These are phyloP conservation scores for Eimeria praecox DNA, from an alignment of 169 alveolate genomes.

Conservation along the genomic window DNA sequence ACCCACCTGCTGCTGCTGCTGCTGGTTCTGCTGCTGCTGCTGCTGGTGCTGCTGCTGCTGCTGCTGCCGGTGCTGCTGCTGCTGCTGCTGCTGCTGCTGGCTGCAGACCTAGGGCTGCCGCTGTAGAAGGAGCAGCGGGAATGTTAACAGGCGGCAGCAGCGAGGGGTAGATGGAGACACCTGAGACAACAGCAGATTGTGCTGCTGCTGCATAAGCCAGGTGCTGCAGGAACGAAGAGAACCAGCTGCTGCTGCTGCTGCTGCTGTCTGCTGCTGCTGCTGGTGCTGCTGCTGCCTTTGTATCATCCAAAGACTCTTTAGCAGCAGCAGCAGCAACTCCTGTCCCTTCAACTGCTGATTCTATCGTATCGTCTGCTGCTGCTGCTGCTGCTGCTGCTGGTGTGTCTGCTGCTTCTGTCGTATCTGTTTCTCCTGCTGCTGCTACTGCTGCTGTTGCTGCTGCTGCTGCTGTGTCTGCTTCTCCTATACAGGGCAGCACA, in stretches of 20 bases:
- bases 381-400: too few species aligned
- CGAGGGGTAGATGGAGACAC: not conserved
- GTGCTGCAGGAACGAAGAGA: slow-evolving; percentile 1
- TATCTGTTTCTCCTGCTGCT: too few species aligned
- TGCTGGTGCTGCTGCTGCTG: not conserved
- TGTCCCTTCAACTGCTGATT: too few species aligned
- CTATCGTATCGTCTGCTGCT: too few species aligned
- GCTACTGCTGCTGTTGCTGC: too few species aligned
- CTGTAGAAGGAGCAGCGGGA: not conserved
- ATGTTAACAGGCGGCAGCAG: not conserved
- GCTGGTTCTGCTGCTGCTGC: not conserved
- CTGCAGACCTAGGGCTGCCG: not conserved
- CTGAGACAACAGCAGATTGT: not conserved
- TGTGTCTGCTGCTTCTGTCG: too few species aligned
- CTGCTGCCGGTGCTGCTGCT: not conserved
- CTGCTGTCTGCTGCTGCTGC: slow-evolving; percentile 23
- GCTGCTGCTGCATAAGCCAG: slow-evolving; percentile 2
- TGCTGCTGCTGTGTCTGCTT: too few species aligned
- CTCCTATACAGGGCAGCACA: too few species aligned
- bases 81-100: slow-evolving; percentile 4
- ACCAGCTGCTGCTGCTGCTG: slow-evolving; percentile 22
- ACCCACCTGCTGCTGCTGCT: not conserved
- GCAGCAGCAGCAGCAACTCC: not conserved
- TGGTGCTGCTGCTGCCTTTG: not conserved
- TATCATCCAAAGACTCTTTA: not conserved